A percentile compares a stretch with the other conserved stretches of the same genome.
Conservation (phyloP, 1,139 yeast genomes). For the Diutina rugosa region DNA sequence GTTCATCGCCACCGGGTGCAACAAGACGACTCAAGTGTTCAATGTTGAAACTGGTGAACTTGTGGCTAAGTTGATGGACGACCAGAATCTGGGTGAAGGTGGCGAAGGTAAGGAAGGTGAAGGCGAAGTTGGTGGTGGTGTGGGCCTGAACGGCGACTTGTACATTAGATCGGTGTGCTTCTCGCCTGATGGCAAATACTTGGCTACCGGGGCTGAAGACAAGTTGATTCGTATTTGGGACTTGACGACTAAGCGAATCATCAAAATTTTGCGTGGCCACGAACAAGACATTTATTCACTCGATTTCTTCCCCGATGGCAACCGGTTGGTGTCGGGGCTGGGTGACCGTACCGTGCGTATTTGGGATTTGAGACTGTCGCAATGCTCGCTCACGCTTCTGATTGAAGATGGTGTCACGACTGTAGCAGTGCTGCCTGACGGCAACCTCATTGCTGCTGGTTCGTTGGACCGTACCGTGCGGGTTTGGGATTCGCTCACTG, state of each 20-base stretch:
- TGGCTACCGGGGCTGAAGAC: slow-evolving; percentile 98
- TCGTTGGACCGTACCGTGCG: slow-evolving; percentile 91
- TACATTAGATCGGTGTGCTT: slow-evolving; percentile 93
- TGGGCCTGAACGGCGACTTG: slow-evolving; percentile 52
- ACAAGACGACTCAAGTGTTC: slow-evolving; percentile 89
- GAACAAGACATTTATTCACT: slow-evolving; percentile 96
- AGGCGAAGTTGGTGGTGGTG: slow-evolving; percentile 12
- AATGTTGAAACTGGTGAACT: slow-evolving; percentile 87
- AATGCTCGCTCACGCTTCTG: slow-evolving; percentile 76
- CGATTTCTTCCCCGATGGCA: slow-evolving; percentile 92
- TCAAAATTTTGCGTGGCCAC: slow-evolving; percentile 84
- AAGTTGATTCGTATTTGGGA: slow-evolving; percentile 96
- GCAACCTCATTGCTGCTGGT: slow-evolving; percentile 90
- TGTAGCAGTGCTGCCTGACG: slow-evolving; percentile 94
- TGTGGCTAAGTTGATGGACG: slow-evolving; percentile 77
- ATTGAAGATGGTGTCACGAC: slow-evolving; percentile 98
- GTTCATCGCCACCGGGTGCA: slow-evolving; percentile 93
- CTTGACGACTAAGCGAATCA: slow-evolving; percentile 72
- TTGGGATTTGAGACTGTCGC: slow-evolving; percentile 91
- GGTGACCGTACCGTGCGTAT: slow-evolving; percentile 95
- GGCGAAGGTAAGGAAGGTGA: slow-evolving; percentile 8
- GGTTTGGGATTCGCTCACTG: slow-evolving; percentile 95
- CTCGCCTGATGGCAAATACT: slow-evolving; percentile 89
- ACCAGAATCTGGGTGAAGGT: slow-evolving; percentile 31
- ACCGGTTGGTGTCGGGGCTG: slow-evolving; percentile 87